Evolutionary conservation across 768 basidiomycete genomes (phyloP).

Genomic region (Lactarius tabidus): DNA sequence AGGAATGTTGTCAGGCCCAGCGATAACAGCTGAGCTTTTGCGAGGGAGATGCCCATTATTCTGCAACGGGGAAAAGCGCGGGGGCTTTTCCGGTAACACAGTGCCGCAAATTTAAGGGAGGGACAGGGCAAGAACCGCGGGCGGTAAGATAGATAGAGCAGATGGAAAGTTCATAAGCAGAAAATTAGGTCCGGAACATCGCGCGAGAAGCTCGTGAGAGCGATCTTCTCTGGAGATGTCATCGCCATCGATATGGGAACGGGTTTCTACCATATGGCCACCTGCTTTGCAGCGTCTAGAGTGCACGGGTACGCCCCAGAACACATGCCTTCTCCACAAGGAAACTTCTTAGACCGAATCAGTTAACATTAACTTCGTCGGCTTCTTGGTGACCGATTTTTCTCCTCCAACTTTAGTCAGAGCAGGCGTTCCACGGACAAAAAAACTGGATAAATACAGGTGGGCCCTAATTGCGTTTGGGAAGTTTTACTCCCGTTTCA

Average conservation of each 20-base stretch:
- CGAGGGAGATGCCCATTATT: constrained; percentile 3
- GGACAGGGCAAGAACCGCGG: background rate
- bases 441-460: background rate
- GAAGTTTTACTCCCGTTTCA: background rate
- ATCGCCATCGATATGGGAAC: background rate
- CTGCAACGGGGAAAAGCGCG: background rate
- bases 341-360: background rate
- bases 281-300: background rate
- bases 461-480: background rate
- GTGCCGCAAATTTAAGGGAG: background rate
- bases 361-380: background rate
- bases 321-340: background rate
- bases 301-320: background rate
- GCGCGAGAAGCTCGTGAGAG: background rate
- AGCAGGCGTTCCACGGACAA: background rate
- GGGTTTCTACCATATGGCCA: background rate
- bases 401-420: background rate
- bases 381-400: background rate
- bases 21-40: background rate
- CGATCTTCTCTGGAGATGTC: background rate
- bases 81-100: background rate
- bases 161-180: background rate
- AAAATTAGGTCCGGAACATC: background rate
- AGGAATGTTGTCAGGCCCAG: constrained; percentile 4
- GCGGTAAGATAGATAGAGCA: background rate